Evolutionary conservation across 495 filamentous ascomycete genomes (phyloP).

Genomic region (Pseudomonodictys pantanalensis): DNA sequence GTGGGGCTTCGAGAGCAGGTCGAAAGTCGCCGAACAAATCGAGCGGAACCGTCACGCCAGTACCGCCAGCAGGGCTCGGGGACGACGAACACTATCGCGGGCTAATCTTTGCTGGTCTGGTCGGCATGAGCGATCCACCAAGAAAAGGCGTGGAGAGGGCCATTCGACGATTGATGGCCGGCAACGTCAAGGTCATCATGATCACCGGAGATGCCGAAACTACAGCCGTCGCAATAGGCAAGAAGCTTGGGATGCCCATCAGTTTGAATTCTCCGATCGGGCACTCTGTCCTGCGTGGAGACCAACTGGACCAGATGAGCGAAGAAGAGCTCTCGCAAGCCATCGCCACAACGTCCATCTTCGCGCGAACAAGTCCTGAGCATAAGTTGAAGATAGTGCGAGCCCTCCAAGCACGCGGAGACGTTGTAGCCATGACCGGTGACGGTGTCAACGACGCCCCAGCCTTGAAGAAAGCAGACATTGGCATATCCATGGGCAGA

Average conservation of each 20-base stretch:
- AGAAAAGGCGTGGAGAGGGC: slow-evolving; percentile 82
- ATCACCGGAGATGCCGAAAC: slow-evolving; percentile 96
- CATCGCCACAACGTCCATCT: slow-evolving; percentile 85
- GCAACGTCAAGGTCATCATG: slow-evolving; percentile 96
- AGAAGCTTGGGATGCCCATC: slow-evolving; percentile 85
- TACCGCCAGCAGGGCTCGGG: slow-evolving; percentile 36
- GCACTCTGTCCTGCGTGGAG: slow-evolving; percentile 71
- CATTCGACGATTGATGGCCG: slow-evolving; percentile 86
- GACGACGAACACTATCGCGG: slow-evolving; percentile 75
- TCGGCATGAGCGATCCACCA: slow-evolving; percentile 97
- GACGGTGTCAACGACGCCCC: slow-evolving; percentile 98
- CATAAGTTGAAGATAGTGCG: slow-evolving; percentile 96
- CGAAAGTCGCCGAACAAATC: slow-evolving; percentile 38
- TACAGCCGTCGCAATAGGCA: slow-evolving; percentile 88
- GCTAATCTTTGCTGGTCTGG: slow-evolving; percentile 83
- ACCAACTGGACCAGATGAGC: slow-evolving; percentile 88
- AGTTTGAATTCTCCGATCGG: slow-evolving; percentile 43
- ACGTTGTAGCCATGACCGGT: slow-evolving; percentile 98
- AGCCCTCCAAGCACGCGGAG: slow-evolving; percentile 86
- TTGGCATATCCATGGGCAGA: slow-evolving; percentile 94
- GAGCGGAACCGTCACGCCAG: slow-evolving; percentile 21
- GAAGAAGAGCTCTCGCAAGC: slow-evolving; percentile 76
- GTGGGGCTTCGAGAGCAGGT: slow-evolving; percentile 53
- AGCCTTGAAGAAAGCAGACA: slow-evolving; percentile 94
- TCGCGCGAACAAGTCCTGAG: slow-evolving; percentile 92